Conservation (phyloP, 768 basidiomycete genomes). For the Phanerochaete sordida region DNA sequence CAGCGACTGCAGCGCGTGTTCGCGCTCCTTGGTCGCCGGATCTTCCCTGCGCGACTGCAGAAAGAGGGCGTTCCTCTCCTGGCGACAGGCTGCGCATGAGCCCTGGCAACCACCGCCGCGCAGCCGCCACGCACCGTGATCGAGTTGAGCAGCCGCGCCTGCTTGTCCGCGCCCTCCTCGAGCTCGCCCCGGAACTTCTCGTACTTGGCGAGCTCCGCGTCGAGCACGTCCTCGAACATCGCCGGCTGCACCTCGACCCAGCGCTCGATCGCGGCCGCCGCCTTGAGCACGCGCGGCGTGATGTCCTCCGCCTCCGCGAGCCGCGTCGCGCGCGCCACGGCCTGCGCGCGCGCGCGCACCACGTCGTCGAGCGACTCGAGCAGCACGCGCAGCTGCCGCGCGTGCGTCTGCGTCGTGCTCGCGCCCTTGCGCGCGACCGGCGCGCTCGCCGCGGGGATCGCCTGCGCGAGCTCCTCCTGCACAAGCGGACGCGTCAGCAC, state of each 20-base stretch:
- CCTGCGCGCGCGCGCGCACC: slow-evolving; percentile 51
- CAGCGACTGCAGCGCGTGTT: slow-evolving; percentile 76
- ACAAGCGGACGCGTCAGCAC: background rate
- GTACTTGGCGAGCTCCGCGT: slow-evolving; percentile 79
- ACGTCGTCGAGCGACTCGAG: slow-evolving; percentile 82
- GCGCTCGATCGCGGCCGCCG: slow-evolving; percentile 62
- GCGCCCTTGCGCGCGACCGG: background rate
- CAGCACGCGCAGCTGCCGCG: slow-evolving; percentile 65
- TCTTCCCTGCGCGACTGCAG: slow-evolving; percentile 77
- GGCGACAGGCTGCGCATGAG: slow-evolving; percentile 6
- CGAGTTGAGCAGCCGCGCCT: slow-evolving; percentile 59
- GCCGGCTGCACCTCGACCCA: slow-evolving; percentile 73
- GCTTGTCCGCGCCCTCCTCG: slow-evolving; percentile 52
- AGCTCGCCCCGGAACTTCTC: slow-evolving; percentile 59
- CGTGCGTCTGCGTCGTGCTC: slow-evolving; percentile 49
- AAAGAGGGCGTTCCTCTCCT: slow-evolving; percentile 70
- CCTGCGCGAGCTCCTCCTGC: slow-evolving; percentile 62
- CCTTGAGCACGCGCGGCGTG: slow-evolving; percentile 57
- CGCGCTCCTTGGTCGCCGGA: slow-evolving; percentile 71
- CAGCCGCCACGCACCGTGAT: slow-evolving; percentile 51
- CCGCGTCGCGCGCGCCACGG: slow-evolving; percentile 62
- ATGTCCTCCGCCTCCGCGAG: slow-evolving; percentile 73
- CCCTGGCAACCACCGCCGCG: background rate
- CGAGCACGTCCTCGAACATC: slow-evolving; percentile 84
- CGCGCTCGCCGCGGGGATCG: slow-evolving; percentile 58